Evolutionary conservation across 192 early-diverging fungal species (phyloP), one percentile per base, ranked within the genome.

Genomic region (Spizellomyces sp.): DNA sequence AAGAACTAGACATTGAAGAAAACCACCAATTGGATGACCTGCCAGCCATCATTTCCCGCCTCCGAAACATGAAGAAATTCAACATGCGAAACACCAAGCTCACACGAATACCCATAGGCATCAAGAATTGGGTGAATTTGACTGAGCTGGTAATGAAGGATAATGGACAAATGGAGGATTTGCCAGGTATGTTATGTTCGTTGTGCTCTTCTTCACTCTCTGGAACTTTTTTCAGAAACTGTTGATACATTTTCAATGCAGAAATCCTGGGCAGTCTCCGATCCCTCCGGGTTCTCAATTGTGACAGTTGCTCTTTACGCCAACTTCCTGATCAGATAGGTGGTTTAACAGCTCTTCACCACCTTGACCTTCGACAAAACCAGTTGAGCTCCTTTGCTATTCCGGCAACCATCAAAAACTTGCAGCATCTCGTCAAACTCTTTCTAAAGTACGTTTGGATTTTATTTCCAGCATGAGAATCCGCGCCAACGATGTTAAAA

Each of bases 21-120:
- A 84, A 84, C 57, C 77, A 66, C 27, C 74, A 84, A 55, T 58
- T 84, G n/a, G 77, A 77, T 47, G 79, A 79, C 1, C 43, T 84
- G 12, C 83, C 83, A 41, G 41, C 78, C 10, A 43, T 67, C 0
- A 55, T 79, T 15, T 68, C 82, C 9, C 47, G 59, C 14, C 59
- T 78, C 27, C 46, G 43, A n/a, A 52, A 66, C 5, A 59, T 84
- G 56, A 76, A 70, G 74, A 60, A 60, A 27, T 68, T 83, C 9
- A 50, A 67, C 19, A 66, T 84, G 43, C 59, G 72, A 17, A 73
- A 81, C 22, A 83, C 79, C 9, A 78, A 81, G 68, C 47, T 80
- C 9, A 68, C 69, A 27, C 58, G 58, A 5, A 66, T 84, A 48
- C 83, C 83, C 6, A 27, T 47, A 9, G 71, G 71, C n/a, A 45